Percentiles rank a stretch among this genome's conserved stretches.
Evolutionary conservation across 768 basidiomycete species (phyloP).

Genomic region (Termitomyces titanicus): DNA sequence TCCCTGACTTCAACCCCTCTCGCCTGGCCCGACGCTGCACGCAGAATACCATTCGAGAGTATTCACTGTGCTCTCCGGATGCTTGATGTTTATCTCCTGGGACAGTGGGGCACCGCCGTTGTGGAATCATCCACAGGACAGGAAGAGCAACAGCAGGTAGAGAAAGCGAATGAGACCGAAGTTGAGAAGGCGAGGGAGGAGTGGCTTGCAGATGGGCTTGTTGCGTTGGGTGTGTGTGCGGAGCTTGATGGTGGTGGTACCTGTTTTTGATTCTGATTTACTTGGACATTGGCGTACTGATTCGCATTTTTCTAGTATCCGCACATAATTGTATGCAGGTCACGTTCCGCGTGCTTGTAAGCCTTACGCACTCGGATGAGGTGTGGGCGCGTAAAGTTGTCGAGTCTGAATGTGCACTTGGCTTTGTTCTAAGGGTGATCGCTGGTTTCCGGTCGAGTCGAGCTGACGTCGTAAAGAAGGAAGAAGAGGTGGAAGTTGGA

Average conservation of each 20-base stretch:
- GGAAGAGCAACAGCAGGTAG: not conserved
- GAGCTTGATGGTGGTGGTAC: conserved; percentile 30
- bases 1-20: conserved; percentile 32
- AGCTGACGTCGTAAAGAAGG: conserved; percentile 6
- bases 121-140: conserved; percentile 9
- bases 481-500: conserved; percentile 1
- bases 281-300: not conserved
- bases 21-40: conserved; percentile 24
- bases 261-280: not conserved
- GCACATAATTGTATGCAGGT: conserved; percentile 49
- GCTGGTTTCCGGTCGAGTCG: conserved; percentile 11
- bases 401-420: conserved; percentile 40
- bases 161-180: conserved; percentile 6
- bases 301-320: conserved; percentile 5
- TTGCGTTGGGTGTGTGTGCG: conserved; percentile 48
- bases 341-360: conserved; percentile 64
- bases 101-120: conserved; percentile 40
- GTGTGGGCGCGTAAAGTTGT: conserved; percentile 55
- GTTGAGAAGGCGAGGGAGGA: conserved; percentile 36
- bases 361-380: conserved; percentile 60
- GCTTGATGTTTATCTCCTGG: conserved; percentile 60
- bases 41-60: conserved; percentile 33
- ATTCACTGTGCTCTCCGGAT: conserved; percentile 55
- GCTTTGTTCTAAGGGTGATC: conserved; percentile 46
- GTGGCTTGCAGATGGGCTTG: conserved; percentile 44